Evolutionary conservation across 805 yeast genomes (phyloP), one percentile per base, ranked within the genome.

Genomic region (Metschnikowia peoriensis): DNA sequence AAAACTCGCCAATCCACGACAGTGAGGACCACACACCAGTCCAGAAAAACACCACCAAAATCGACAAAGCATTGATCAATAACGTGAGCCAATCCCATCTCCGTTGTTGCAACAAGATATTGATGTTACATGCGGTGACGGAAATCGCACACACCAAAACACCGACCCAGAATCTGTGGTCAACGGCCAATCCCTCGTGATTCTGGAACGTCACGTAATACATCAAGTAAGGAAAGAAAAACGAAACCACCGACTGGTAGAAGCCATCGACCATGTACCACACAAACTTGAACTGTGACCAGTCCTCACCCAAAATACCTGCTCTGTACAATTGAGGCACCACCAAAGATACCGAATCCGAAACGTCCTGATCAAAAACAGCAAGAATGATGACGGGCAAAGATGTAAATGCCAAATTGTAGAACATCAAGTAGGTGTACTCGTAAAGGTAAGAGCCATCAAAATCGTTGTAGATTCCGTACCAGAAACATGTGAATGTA

Each of bases 371-470:
- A 68, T 88, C 96, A 56, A 88, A 80, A 28, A 88, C 80, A 57
- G 89, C 94, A 67, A 88, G 68, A 60, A 88, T 82, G 47, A 88
- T 88, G 49, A 88, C 86, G 0, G 96, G 93, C 51, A 88, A 71
- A 3, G 96, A 87, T 0, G 96, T 88, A 64, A 85, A 88, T 2
- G 92, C 93, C 79, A 88, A 79, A 64, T 84, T 88, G 70, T 86
- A 88, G 66, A 88, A 87, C 86, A 83, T 87, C 74, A 88, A 72
- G 62, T 80, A 86, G 22, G 96, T 88, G 71, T 79, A 88, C 75
- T 88, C 94, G 62, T 81, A 85, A 56, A 88, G 71, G 61, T 88
- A 88, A 1, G 92, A 75, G 28, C 96, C 96, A 71, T 88, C 96
- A 65, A 85, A 88, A 65, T 87, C 74, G 64, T 77, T 79, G 72